These are phyloP conservation scores for Curvularia hawaiiensis DNA, from an alignment of 2,329 filamentous ascomycete species.

Conservation along the genomic window DNA sequence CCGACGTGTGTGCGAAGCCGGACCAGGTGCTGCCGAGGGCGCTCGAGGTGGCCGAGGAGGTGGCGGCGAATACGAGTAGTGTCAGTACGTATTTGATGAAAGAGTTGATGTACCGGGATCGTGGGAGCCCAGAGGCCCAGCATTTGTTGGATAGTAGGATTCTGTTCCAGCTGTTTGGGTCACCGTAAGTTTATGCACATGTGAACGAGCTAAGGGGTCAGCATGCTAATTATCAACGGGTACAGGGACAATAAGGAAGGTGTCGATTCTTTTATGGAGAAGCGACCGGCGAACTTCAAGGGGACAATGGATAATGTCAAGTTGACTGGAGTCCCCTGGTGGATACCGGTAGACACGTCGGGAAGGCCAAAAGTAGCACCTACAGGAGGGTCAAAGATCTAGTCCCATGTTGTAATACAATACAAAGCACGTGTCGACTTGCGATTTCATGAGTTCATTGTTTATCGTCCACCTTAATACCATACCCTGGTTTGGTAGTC, in stretches of 20 bases:
- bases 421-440: background rate
- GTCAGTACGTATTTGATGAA: slow-evolving; percentile 71
- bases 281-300: slow-evolving; percentile 66
- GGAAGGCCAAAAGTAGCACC: slow-evolving; percentile 46
- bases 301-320: slow-evolving; percentile 65
- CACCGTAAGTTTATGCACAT: slow-evolving; percentile 41
- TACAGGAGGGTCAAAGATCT: slow-evolving; percentile 39
- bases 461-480: slow-evolving; percentile 13
- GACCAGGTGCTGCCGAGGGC: slow-evolving; percentile 68
- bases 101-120: slow-evolving; percentile 70
- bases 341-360: slow-evolving; percentile 60
- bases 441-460: slow-evolving; percentile 20
- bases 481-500: slow-evolving; percentile 8
- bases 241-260: slow-evolving; percentile 69
- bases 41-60: slow-evolving; percentile 68
- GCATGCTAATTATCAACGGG: slow-evolving; percentile 3
- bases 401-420: slow-evolving; percentile 6
- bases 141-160: slow-evolving; percentile 72
- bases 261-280: slow-evolving; percentile 71
- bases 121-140: slow-evolving; percentile 67
- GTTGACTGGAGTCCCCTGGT: slow-evolving; percentile 70
- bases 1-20: slow-evolving; percentile 63
- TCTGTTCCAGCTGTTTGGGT: slow-evolving; percentile 65
- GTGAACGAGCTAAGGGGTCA: background rate
- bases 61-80: slow-evolving; percentile 68